phyloP scores from a whole-genome alignment of 129 eudicot genomes.

The Escallonia rubra region DNA sequence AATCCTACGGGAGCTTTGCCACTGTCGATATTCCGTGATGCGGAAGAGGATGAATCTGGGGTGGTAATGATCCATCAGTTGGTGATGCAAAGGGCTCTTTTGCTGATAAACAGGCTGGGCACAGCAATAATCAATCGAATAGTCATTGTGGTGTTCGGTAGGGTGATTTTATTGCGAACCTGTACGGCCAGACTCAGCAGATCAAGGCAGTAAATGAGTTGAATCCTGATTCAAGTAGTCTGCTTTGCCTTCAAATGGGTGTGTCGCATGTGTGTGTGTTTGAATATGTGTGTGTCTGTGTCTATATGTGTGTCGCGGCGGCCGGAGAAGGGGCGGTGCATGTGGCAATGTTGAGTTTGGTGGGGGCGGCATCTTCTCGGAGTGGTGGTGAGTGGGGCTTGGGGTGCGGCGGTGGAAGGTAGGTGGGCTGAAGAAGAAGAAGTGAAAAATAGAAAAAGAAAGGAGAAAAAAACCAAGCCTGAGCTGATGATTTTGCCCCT shows the following conservation, averaged over 20 bases:
- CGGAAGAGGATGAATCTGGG: slow-evolving; percentile 33
- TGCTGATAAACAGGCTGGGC: slow-evolving; percentile 6
- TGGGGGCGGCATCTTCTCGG: too few relatives aligned
- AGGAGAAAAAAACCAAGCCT: too few relatives aligned
- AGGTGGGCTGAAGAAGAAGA: too few relatives aligned
- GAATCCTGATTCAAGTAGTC: background rate
- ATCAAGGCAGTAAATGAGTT: slow-evolving; percentile 27
- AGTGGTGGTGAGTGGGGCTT: too few relatives aligned
- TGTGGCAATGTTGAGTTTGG: too few relatives aligned
- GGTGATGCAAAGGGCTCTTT: slow-evolving; percentile 14
- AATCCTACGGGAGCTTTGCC: slow-evolving; percentile 79
- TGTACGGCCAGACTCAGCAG: slow-evolving; percentile 29
- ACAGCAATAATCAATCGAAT: slow-evolving; percentile 14
- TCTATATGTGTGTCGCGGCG: too few relatives aligned
- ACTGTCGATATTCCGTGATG: slow-evolving; percentile 61
- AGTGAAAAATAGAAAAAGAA: too few relatives aligned
- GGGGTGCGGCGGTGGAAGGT: too few relatives aligned
- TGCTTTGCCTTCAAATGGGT: background rate
- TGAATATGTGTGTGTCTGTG: too few relatives aligned
- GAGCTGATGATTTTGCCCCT: too few relatives aligned
- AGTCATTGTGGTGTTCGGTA: slow-evolving; percentile 17
- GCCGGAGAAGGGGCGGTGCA: too few relatives aligned
- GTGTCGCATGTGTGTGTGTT: too few relatives aligned
- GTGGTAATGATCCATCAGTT: slow-evolving; percentile 6
- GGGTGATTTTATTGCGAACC: slow-evolving; percentile 35